Base-by-base conservation (phyloP, 306 rosid genomes). In the Gastrolobium villosum region DNA sequence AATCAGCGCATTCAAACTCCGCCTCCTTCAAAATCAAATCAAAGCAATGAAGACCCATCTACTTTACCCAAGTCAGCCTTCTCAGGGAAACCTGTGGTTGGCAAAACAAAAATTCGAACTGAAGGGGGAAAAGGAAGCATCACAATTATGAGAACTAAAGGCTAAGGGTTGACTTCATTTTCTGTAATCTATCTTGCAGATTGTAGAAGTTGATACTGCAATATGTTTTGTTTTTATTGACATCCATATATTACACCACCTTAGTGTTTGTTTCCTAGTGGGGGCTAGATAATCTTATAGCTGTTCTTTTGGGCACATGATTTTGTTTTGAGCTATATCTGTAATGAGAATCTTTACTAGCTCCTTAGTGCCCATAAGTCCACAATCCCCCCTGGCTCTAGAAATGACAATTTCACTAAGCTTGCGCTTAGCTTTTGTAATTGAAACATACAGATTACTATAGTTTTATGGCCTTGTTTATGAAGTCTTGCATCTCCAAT, bases 61-160 rank as follows among this genome's bases (percentile, higher is more conserved):
- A 79, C 84, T 49, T 93, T 79, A 74, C 98, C 98, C 44, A 95
- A 91, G 75, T 96, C 99, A 10, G 98, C 99, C 71, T 91, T 96
- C 83, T 96, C 99, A 3, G 99, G 99, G 70, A 96, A 96, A 87
- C 98, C 99, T 4, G 98, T 96, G 4, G 99, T 96, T 55, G 96
- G 94, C 5, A 93, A 96, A 83, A 93, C 97, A 3, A 96, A 96
- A 83, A 91, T 96, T 48, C 98, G 86, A 78, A 96, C 98, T 0
- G 96, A 93, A 79, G 98, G 99, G 31, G 96, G 99, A 65, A 96
- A 89, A 83, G 99, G 99, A 13, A 96, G 98, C 97, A 96, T 96
- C 84, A 96, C 99, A 74, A 91, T 96, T 61, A 93, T 89, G 94
- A 88, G 98, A 82, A 93, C 99, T 63, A 91, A 87, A 90, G 99